These are phyloP conservation scores for Penicillium sclerotiorum DNA, from an alignment of 2,329 filamentous ascomycete species.

Conservation along the genomic window DNA sequence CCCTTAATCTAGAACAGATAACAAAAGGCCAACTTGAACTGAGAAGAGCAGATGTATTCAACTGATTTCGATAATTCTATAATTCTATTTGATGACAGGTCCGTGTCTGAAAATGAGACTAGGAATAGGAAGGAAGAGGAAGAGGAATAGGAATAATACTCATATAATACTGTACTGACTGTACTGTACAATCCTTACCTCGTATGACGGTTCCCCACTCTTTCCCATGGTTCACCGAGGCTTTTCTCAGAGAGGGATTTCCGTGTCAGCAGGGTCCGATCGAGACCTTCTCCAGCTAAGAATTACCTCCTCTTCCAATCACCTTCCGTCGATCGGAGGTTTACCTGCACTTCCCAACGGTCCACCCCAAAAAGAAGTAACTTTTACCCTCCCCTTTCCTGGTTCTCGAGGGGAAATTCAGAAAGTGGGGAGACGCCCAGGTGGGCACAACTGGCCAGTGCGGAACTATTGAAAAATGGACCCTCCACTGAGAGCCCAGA, in stretches of 20 bases:
- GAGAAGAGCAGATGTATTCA: too few relatives aligned
- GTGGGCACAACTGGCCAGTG: slow-evolving; percentile 11
- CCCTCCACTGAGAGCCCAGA: slow-evolving; percentile 3
- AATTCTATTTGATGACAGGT: too few relatives aligned
- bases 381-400: too few relatives aligned
- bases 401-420: slow-evolving; percentile 1
- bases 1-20: too few relatives aligned
- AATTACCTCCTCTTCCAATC: too few relatives aligned
- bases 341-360: neutral
- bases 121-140: too few relatives aligned
- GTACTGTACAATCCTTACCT: neutral
- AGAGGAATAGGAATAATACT: too few relatives aligned
- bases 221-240: slow-evolving; percentile 6
- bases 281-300: slow-evolving; percentile 2
- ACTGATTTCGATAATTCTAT: too few relatives aligned
- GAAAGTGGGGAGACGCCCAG: slow-evolving; percentile 2
- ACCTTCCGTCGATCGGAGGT: neutral
- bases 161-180: too few relatives aligned
- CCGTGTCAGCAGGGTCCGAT: slow-evolving; percentile 14
- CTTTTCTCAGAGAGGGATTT: slow-evolving; percentile 2
- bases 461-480: slow-evolving; percentile 21
- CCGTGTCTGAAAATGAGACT: too few relatives aligned
- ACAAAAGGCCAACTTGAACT: too few relatives aligned
- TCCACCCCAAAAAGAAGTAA: too few relatives aligned
- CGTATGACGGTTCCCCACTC: neutral